Evolutionary conservation across 2,329 filamentous ascomycete species (phyloP).

Genomic region (Arthrobotrys musiformis): DNA sequence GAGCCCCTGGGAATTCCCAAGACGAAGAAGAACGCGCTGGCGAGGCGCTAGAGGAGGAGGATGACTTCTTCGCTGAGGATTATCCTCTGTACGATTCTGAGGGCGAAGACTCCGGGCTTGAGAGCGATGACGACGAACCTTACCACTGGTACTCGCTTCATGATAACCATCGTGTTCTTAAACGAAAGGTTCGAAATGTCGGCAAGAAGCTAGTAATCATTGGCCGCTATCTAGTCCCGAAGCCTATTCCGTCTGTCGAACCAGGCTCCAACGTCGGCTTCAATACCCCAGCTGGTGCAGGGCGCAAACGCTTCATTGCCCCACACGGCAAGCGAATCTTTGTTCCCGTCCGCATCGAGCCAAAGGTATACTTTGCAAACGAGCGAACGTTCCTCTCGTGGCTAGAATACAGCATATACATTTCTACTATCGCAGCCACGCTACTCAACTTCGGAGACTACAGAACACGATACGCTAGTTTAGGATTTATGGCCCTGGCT

Average conservation of each 20-base stretch:
- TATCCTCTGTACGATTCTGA: conserved; percentile 39
- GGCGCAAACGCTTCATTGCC: conserved; percentile 67
- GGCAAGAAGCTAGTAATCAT: conserved; percentile 50
- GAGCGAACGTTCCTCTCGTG: conserved; percentile 96
- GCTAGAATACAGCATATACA: conserved; percentile 96
- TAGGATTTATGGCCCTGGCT: conserved; percentile 83
- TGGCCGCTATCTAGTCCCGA: conserved; percentile 42
- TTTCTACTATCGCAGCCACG: conserved; percentile 85
- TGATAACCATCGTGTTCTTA: conserved; percentile 43
- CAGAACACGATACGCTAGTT: conserved; percentile 65
- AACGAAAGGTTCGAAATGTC: conserved; percentile 33
- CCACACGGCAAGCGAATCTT: conserved; percentile 75
- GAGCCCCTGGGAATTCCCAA: conserved; percentile 48
- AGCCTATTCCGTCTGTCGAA: conserved; percentile 43
- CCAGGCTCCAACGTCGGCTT: conserved; percentile 49
- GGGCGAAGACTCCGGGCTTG: conserved; percentile 43
- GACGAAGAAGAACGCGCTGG: conserved; percentile 61
- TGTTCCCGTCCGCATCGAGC: conserved; percentile 93
- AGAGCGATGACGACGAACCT: conserved; percentile 46
- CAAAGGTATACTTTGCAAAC: conserved; percentile 96
- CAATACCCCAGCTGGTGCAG: conserved; percentile 43
- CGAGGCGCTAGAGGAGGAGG: conserved; percentile 27
- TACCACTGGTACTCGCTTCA: conserved; percentile 41
- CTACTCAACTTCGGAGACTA: conserved; percentile 80
- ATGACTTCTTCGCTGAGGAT: conserved; percentile 54